These are phyloP conservation scores for Amanita jacksonii DNA, from an alignment of 768 basidiomycete species.

Conservation along the genomic window DNA sequence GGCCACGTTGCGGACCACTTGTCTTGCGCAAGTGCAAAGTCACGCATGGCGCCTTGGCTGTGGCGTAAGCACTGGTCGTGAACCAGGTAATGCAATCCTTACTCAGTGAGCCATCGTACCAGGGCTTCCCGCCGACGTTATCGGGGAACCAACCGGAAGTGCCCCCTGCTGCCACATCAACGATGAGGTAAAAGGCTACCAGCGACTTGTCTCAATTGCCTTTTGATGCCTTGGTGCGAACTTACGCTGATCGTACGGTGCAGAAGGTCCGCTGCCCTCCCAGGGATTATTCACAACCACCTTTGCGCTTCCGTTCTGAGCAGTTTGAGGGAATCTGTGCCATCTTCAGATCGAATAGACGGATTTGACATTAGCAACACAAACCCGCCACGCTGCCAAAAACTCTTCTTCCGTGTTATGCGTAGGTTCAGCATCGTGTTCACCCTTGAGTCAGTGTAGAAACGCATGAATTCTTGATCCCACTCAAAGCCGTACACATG, in stretches of 20 bases:
- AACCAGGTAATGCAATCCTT: slow-evolving; percentile 14
- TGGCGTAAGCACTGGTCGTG: neutral
- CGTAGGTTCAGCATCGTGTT: slow-evolving; percentile 49
- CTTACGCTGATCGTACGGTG: slow-evolving; percentile 77
- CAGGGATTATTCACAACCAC: slow-evolving; percentile 61
- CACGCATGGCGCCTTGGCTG: slow-evolving; percentile 49
- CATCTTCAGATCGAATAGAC: neutral
- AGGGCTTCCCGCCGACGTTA: slow-evolving; percentile 60
- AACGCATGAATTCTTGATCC: slow-evolving; percentile 58
- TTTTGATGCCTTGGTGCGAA: slow-evolving; percentile 13
- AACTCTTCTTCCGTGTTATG: slow-evolving; percentile 44
- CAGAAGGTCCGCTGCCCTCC: slow-evolving; percentile 42
- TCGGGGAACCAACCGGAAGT: slow-evolving; percentile 91
- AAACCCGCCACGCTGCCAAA: slow-evolving; percentile 52
- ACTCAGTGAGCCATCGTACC: slow-evolving; percentile 57
- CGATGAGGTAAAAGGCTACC: slow-evolving; percentile 67
- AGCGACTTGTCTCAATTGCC: slow-evolving; percentile 11
- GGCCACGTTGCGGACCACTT: slow-evolving; percentile 73
- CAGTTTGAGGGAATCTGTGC: slow-evolving; percentile 54
- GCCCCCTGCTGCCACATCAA: slow-evolving; percentile 71
- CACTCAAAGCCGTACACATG: slow-evolving; percentile 77
- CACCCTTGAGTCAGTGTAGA: slow-evolving; percentile 69
- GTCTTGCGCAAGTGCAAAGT: slow-evolving; percentile 51
- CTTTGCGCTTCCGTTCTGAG: slow-evolving; percentile 46
- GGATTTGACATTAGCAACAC: slow-evolving; percentile 18